Conservation (phyloP, 192 early-diverging fungal species). For the Lobulomyces angularis region DNA sequence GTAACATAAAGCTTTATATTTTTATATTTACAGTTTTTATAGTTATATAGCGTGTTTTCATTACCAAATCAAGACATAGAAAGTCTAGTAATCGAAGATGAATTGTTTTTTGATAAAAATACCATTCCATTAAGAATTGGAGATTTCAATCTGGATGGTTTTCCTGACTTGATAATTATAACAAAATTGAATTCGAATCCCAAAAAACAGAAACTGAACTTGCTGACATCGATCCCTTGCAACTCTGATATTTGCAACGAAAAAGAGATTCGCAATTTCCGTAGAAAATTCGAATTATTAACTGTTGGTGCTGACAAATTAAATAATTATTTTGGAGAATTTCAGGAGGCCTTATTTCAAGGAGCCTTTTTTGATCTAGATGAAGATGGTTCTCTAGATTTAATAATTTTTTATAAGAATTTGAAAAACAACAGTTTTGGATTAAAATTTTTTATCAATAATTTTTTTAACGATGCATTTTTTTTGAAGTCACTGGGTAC, state of each 20-base stretch:
- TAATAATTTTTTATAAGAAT: constrained; percentile 46
- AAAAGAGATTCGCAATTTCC: constrained; percentile 25
- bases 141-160: constrained; percentile 84
- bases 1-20: constrained; percentile 7
- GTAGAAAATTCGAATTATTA: constrained; percentile 53
- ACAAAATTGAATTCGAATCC: constrained; percentile 27
- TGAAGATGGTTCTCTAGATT: constrained; percentile 74
- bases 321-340: too few relatives aligned
- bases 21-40: neutral
- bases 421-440: constrained; percentile 19
- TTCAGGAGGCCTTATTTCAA: constrained; percentile 26
- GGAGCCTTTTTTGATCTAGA: constrained; percentile 83
- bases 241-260: constrained; percentile 23
- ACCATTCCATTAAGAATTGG: constrained; percentile 45
- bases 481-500: constrained; percentile 71
- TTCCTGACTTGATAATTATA: constrained; percentile 72
- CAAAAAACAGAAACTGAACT: constrained; percentile 39
- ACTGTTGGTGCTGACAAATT: constrained; percentile 51
- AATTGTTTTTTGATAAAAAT: constrained; percentile 20
- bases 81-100: neutral
- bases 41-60: constrained; percentile 30
- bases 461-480: constrained; percentile 87
- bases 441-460: constrained; percentile 61
- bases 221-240: constrained; percentile 59
- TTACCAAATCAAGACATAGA: too few relatives aligned